Conservation (phyloP, 2,329 filamentous ascomycete species). For the Botrytis sinoallii region DNA sequence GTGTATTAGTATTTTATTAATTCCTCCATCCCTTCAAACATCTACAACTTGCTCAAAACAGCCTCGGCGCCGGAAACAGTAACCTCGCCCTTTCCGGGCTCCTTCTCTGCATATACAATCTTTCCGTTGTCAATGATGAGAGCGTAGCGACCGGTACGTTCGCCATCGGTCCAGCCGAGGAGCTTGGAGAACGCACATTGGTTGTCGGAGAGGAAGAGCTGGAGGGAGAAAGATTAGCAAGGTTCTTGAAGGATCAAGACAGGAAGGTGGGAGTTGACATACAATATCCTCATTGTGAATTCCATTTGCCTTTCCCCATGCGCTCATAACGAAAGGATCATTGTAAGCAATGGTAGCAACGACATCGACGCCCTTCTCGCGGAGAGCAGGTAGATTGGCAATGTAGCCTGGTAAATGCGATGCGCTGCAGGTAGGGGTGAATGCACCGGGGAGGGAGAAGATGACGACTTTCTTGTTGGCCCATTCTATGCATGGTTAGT, state of each 20-base stretch:
- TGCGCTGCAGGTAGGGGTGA: constrained; percentile 68
- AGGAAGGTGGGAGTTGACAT: constrained; percentile 29
- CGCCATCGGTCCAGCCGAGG: constrained; percentile 60
- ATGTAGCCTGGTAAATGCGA: constrained; percentile 68
- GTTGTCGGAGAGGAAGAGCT: constrained; percentile 65
- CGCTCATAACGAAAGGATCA: constrained; percentile 69
- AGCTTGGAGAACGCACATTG: constrained; percentile 63
- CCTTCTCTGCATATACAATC: constrained; percentile 64
- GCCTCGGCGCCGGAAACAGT: constrained; percentile 36
- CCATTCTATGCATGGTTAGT: constrained; percentile 47
- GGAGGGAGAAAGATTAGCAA: not conserved
- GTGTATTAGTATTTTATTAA: not conserved
- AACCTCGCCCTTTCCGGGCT: constrained; percentile 42
- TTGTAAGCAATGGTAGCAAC: constrained; percentile 67
- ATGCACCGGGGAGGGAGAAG: constrained; percentile 66
- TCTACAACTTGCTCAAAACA: constrained; percentile 35
- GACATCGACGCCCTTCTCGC: constrained; percentile 64
- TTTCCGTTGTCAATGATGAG: constrained; percentile 67
- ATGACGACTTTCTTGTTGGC: constrained; percentile 68
- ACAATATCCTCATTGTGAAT: constrained; percentile 63
- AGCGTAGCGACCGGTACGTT: constrained; percentile 63
- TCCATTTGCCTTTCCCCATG: constrained; percentile 68
- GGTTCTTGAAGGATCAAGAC: not conserved
- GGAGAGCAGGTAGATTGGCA: constrained; percentile 55
- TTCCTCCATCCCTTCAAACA: not conserved